Evolutionary conservation across 1,284 basidiomycete genomes (phyloP).

Genomic region (Puccinia hordei): DNA sequence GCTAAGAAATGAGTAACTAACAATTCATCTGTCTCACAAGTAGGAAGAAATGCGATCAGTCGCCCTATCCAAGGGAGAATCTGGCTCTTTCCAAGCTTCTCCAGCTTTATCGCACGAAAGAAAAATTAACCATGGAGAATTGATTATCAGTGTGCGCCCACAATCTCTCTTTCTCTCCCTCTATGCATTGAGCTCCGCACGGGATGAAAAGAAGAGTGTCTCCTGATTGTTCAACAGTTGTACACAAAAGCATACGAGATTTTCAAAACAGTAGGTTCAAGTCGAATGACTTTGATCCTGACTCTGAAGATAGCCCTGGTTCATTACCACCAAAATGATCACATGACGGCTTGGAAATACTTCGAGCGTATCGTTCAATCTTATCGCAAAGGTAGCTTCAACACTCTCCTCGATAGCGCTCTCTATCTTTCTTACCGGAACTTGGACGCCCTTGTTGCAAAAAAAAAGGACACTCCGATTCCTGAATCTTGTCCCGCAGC

Average conservation of each 20-base stretch:
- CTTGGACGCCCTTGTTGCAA: constrained; percentile 12
- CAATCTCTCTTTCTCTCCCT: not conserved
- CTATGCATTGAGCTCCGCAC: not conserved
- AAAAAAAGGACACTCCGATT: not conserved
- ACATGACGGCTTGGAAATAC: constrained; percentile 83
- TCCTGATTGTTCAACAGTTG: constrained; percentile 64
- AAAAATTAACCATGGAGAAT: constrained; percentile 79
- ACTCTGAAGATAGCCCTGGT: constrained; percentile 81
- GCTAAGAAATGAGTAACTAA: constrained; percentile 27
- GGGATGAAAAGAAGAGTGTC: too few species aligned
- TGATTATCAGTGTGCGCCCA: constrained; percentile 73
- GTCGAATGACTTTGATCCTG: constrained; percentile 76
- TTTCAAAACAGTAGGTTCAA: constrained; percentile 71
- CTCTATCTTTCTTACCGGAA: constrained; percentile 75
- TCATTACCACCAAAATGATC: constrained; percentile 74
- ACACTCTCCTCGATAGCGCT: constrained; percentile 70
- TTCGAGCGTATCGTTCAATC: constrained; percentile 82
- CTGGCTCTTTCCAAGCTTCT: constrained; percentile 55
- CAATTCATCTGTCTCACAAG: not conserved
- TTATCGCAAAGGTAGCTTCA: constrained; percentile 79
- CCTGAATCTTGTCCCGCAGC: not conserved
- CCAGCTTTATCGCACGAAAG: constrained; percentile 74
- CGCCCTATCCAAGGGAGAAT: constrained; percentile 56
- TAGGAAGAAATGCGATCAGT: constrained; percentile 41
- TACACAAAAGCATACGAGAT: constrained; percentile 86